A percentile compares a stretch with the other conserved stretches of the same genome.
phyloP scores from a whole-genome alignment of 495 filamentous ascomycete genomes.

The Neurospora sp. region DNA sequence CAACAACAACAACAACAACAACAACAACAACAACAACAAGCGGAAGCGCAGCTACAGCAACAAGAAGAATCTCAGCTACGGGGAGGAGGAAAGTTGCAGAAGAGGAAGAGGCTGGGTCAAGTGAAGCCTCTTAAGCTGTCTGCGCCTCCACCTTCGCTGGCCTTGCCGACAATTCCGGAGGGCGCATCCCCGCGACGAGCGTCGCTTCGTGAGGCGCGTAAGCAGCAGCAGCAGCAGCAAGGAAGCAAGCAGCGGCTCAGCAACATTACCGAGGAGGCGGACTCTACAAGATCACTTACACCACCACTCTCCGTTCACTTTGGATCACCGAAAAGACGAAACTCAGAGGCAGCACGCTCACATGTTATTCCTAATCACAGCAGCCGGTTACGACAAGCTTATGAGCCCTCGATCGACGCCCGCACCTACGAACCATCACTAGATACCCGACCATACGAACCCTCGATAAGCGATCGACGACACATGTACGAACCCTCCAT shows the following conservation, averaged over 20 bases:
- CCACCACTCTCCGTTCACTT: slow-evolving; percentile 3
- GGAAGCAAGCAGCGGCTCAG: neutral
- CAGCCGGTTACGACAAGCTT: slow-evolving; percentile 28
- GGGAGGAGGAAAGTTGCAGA: slow-evolving; percentile 33
- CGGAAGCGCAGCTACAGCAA: neutral
- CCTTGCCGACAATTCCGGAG: slow-evolving; percentile 34
- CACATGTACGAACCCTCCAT: slow-evolving; percentile 2
- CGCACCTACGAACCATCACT: slow-evolving; percentile 7
- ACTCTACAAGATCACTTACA: neutral
- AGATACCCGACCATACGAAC: slow-evolving; percentile 20
- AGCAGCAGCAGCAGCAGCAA: neutral
- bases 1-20: neutral
- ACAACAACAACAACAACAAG: neutral
- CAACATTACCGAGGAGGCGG: neutral
- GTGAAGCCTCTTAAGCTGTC: neutral
- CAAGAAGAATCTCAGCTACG: neutral
- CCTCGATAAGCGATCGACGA: slow-evolving; percentile 20
- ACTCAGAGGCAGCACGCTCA: slow-evolving; percentile 1
- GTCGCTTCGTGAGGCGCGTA: slow-evolving; percentile 20
- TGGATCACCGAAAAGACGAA: slow-evolving; percentile 28
- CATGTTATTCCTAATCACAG: slow-evolving; percentile 6
- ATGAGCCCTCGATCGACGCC: slow-evolving; percentile 40
- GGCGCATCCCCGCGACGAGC: slow-evolving; percentile 34
- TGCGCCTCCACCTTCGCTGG: neutral
- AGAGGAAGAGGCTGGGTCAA: slow-evolving; percentile 14